phyloP scores from a whole-genome alignment of 805 yeast species.

The Zygosaccharomyces rouxii region DNA sequence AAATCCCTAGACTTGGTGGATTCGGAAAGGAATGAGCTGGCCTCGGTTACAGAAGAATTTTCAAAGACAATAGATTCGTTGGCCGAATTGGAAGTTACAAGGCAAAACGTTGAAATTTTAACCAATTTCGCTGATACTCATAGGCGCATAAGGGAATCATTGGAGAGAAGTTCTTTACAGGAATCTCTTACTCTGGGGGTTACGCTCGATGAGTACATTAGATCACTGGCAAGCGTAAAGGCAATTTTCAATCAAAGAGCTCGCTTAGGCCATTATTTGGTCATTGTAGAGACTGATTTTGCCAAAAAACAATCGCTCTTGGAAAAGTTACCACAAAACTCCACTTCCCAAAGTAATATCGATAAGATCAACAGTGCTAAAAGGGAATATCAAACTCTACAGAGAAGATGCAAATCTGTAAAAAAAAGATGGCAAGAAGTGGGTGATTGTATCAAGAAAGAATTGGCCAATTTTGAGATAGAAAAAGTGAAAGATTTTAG shows the following conservation, averaged over 20 bases:
- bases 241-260: conserved; percentile 71
- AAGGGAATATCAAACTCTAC: conserved; percentile 54
- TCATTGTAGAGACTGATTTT: conserved; percentile 46
- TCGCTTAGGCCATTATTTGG: conserved; percentile 46
- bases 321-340: conserved; percentile 44
- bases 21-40: conserved; percentile 69
- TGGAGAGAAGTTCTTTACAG: conserved; percentile 75
- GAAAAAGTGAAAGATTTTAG: conserved; percentile 81
- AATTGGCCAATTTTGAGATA: conserved; percentile 61
- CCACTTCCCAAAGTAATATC: conserved; percentile 43
- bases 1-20: conserved; percentile 71
- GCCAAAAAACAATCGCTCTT: conserved; percentile 44
- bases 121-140: conserved; percentile 70
- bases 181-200: conserved; percentile 83
- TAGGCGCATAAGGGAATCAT: conserved; percentile 60
- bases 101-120: conserved; percentile 58
- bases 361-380: conserved; percentile 59
- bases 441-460: conserved; percentile 60
- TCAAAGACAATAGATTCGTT: conserved; percentile 52
- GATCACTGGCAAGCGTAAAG: conserved; percentile 71
- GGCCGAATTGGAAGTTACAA: conserved; percentile 71
- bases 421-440: conserved; percentile 60
- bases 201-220: conserved; percentile 80
- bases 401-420: conserved; percentile 48
- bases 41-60: conserved; percentile 65